Evolutionary conservation across 345 rosid species (phyloP).

Genomic region (Aquilaria sinensis): DNA sequence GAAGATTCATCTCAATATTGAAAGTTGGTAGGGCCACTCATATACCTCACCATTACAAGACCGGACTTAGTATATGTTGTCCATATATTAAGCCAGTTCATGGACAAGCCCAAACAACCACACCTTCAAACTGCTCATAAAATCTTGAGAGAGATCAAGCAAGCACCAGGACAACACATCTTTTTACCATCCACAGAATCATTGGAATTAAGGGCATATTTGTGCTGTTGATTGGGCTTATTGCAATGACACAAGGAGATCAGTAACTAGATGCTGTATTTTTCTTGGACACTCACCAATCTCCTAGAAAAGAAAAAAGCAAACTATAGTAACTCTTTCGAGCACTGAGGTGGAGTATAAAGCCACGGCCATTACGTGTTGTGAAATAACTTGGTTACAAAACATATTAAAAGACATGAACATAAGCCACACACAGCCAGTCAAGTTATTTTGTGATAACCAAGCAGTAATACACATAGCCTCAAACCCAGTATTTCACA

Average conservation of each 20-base stretch:
- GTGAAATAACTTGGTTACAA: slow-evolving; percentile 7
- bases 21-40: background rate
- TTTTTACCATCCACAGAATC: background rate
- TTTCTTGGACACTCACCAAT: background rate
- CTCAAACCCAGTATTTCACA: no score
- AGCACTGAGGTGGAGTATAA: background rate
- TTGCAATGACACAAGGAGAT: background rate
- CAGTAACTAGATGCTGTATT: background rate
- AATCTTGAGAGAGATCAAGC: background rate
- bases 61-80: background rate
- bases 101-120: background rate
- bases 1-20: background rate
- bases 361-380: background rate
- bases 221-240: slow-evolving; percentile 3
- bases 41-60: background rate
- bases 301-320: slow-evolving; percentile 8
- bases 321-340: background rate
- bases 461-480: no score
- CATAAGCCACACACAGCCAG: no score
- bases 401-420: no score
- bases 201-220: background rate
- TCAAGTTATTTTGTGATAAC: no score
- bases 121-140: slow-evolving; percentile 1
- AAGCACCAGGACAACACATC: background rate
- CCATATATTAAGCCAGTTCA: slow-evolving; percentile 1